Evolutionary conservation across 768 basidiomycete species (phyloP).

Genomic region (Rhodotorula paludigena): DNA sequence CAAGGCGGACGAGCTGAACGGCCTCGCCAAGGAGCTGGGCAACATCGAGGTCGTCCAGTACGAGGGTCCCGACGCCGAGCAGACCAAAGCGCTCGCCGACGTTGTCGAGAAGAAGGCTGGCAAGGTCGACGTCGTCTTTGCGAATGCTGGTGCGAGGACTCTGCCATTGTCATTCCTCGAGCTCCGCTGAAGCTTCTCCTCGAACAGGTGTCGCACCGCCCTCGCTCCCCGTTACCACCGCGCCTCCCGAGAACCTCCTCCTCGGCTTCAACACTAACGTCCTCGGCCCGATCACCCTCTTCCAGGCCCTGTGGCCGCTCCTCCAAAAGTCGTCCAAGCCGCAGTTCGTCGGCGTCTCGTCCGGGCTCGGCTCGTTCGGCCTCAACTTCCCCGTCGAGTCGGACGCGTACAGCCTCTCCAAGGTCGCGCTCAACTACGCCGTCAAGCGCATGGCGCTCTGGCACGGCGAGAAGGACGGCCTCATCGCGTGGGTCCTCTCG

Average conservation of each 20-base stretch:
- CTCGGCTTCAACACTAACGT: conserved; percentile 22
- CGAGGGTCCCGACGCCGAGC: conserved; percentile 20
- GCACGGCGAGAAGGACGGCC: neutral
- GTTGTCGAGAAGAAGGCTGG: conserved; percentile 31
- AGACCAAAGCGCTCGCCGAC: conserved; percentile 26
- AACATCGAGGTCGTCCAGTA: conserved; percentile 33
- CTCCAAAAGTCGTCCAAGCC: conserved; percentile 10
- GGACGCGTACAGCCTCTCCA: conserved; percentile 10
- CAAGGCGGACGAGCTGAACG: conserved; percentile 10
- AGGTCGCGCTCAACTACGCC: conserved; percentile 38
- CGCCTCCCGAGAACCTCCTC: neutral
- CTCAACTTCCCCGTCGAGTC: neutral
- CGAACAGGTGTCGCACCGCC: too few species aligned
- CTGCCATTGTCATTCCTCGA: too few species aligned
- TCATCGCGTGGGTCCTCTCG: neutral
- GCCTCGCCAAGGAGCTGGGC: conserved; percentile 16
- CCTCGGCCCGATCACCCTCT: conserved; percentile 39
- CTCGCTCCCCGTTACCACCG: neutral
- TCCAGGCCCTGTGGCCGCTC: conserved; percentile 33
- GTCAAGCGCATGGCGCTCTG: conserved; percentile 16
- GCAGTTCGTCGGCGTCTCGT: conserved; percentile 37
- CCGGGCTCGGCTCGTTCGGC: conserved; percentile 11
- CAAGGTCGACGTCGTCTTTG: conserved; percentile 39
- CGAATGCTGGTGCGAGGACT: conserved; percentile 39
- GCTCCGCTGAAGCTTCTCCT: too few species aligned